Conservation (phyloP, 139 green algal genomes). For the Chlamydomonas sphaeroides region DNA sequence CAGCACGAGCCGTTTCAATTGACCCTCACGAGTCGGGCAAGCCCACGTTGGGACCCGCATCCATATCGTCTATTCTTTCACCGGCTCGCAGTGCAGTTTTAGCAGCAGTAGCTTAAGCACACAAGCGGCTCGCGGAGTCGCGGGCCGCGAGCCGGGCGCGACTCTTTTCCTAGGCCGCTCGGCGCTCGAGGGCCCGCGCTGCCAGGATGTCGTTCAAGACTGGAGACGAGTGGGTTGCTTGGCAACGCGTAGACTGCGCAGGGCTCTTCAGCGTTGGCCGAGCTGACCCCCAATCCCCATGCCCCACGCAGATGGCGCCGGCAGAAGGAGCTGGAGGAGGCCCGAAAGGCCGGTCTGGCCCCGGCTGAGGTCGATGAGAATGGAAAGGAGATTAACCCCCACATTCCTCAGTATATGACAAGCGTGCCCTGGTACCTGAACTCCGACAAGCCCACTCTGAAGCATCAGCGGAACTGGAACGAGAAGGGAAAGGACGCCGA, state of each 20-base stretch:
- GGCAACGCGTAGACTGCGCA: not conserved
- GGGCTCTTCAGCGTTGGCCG: too few species aligned
- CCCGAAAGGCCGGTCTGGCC: slow-evolving; percentile 93
- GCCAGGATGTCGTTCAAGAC: slow-evolving; percentile 36
- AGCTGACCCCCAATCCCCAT: not conserved
- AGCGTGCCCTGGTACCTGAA: slow-evolving; percentile 98
- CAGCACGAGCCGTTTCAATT: too few species aligned
- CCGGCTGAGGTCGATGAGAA: slow-evolving; percentile 96
- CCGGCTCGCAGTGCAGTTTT: too few species aligned
- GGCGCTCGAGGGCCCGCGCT: too few species aligned
- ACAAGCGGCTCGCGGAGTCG: too few species aligned
- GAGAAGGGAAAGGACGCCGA: slow-evolving; percentile 52
- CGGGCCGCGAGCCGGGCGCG: too few species aligned
- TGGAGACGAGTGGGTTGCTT: slow-evolving; percentile 25
- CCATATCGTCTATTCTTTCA: too few species aligned
- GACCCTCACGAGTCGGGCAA: too few species aligned
- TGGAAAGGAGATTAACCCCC: slow-evolving; percentile 98
- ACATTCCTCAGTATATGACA: slow-evolving; percentile 99
- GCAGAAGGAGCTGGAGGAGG: slow-evolving; percentile 95
- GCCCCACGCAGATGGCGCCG: slow-evolving; percentile 37
- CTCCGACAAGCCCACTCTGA: slow-evolving; percentile 82
- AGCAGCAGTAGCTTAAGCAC: too few species aligned
- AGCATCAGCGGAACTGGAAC: slow-evolving; percentile 99
- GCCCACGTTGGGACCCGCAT: too few species aligned
- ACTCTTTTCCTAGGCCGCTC: too few species aligned